These are phyloP conservation scores for Apiosordaria backusii DNA, from an alignment of 495 filamentous ascomycete genomes.

Conservation along the genomic window DNA sequence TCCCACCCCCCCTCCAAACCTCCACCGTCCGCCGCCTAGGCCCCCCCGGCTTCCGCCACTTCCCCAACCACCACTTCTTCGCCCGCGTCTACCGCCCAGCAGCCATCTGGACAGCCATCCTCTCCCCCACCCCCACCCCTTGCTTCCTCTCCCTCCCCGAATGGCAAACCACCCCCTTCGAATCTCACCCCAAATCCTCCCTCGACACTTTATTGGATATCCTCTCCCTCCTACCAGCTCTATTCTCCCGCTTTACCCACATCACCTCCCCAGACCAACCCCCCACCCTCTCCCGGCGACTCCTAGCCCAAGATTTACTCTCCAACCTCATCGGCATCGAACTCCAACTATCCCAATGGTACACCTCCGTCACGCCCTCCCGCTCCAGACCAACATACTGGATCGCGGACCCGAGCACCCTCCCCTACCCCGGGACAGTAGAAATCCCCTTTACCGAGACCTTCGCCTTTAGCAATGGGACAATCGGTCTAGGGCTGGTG, in stretches of 20 bases:
- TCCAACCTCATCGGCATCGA: conserved; percentile 41
- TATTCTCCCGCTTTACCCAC: conserved; percentile 36
- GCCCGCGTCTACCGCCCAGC: conserved; percentile 44
- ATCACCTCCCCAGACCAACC: conserved; percentile 30
- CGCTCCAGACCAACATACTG: background rate
- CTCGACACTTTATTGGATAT: conserved; percentile 45
- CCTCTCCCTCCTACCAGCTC: conserved; percentile 36
- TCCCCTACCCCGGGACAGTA: background rate
- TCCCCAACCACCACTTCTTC: conserved; percentile 50
- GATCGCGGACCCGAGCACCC: background rate
- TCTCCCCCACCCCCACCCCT: conserved; percentile 42
- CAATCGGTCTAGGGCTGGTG: conserved; percentile 36
- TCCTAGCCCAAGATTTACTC: conserved; percentile 42
- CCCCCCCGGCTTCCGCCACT: conserved; percentile 37
- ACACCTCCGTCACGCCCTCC: conserved; percentile 23
- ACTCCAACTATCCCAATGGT: conserved; percentile 40
- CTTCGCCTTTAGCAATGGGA: conserved; percentile 32
- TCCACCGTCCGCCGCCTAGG: conserved; percentile 20
- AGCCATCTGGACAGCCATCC: conserved; percentile 41
- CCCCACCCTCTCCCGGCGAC: conserved; percentile 27
- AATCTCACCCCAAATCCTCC: conserved; percentile 40
- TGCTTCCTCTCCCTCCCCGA: conserved; percentile 41
- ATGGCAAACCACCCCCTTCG: conserved; percentile 45
- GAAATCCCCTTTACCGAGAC: conserved; percentile 37
- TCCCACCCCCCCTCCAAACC: background rate